Conservation (phyloP, 2,329 filamentous ascomycete species). For the Mycosphaerella sp. region DNA sequence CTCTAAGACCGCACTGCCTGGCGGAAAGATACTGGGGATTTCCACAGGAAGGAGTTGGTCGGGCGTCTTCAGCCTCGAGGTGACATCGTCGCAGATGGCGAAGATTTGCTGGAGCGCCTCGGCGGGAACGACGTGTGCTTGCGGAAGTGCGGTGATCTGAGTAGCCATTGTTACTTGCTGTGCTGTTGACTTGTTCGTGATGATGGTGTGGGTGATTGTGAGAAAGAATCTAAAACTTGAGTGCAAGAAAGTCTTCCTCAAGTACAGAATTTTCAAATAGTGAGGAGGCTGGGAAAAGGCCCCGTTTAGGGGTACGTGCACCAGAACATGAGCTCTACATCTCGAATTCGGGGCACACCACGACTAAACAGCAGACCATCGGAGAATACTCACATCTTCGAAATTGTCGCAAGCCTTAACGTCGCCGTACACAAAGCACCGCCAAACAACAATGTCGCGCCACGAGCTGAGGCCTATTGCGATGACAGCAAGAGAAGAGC, state of each 20-base stretch:
- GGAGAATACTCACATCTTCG: neutral
- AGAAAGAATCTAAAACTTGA: neutral
- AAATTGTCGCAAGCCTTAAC: neutral
- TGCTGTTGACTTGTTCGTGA: constrained; percentile 2
- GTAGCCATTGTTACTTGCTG: constrained; percentile 19
- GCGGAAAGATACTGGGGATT: constrained; percentile 6
- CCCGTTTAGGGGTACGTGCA: constrained; percentile 6
- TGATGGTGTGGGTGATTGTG: constrained; percentile 3
- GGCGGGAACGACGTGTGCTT: constrained; percentile 1
- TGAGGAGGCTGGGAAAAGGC: constrained; percentile 6
- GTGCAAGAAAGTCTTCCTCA: neutral
- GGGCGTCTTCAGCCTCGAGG: neutral
- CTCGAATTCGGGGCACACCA: neutral
- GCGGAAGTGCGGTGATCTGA: constrained; percentile 13
- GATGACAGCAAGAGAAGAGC: neutral
- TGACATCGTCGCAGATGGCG: constrained; percentile 13
- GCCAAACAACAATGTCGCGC: neutral
- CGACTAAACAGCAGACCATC: constrained; percentile 10
- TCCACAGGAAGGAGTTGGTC: constrained; percentile 3
- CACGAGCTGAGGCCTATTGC: neutral
- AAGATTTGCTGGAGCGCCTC: constrained; percentile 14
- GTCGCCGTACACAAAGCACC: neutral
- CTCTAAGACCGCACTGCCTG: constrained; percentile 5
- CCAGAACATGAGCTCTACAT: constrained; percentile 3
- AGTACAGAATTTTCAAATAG: neutral